Percentiles rank a stretch among this genome's conserved stretches.
phyloP scores from a whole-genome alignment of 805 yeast species.

The Peterozyma toletana region DNA sequence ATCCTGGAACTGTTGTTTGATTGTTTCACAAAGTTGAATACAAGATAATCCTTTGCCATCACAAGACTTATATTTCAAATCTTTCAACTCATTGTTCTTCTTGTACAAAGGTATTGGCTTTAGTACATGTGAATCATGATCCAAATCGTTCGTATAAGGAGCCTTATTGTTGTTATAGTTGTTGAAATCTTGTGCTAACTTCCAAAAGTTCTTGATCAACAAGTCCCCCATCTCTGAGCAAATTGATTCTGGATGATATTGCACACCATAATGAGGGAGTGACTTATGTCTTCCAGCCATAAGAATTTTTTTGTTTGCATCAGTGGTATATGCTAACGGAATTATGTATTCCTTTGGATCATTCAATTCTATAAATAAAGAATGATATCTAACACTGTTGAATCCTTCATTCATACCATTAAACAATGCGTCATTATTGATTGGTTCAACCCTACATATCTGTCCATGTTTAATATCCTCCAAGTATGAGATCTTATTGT shows the following conservation, averaged over 20 bases:
- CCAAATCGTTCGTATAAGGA: slow-evolving; percentile 1
- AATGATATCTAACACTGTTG: slow-evolving; percentile 83
- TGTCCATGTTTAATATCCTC: slow-evolving; percentile 79
- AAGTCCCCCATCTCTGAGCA: slow-evolving; percentile 65
- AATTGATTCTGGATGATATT: slow-evolving; percentile 94
- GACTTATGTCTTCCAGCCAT: slow-evolving; percentile 72
- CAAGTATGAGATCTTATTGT: slow-evolving; percentile 47
- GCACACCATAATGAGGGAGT: slow-evolving; percentile 85
- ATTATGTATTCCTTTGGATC: slow-evolving; percentile 23
- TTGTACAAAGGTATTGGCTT: slow-evolving; percentile 16
- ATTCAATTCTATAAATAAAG: slow-evolving; percentile 45
- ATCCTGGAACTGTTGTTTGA: slow-evolving; percentile 20
- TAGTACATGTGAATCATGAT: slow-evolving; percentile 16
- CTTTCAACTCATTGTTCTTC: background rate
- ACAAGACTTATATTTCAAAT: background rate
- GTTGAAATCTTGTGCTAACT: slow-evolving; percentile 31
- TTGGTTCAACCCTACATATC: slow-evolving; percentile 40
- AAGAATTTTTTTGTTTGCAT: slow-evolving; percentile 32
- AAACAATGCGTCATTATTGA: slow-evolving; percentile 29
- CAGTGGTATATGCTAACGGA: slow-evolving; percentile 58
- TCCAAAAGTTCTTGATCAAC: slow-evolving; percentile 59
- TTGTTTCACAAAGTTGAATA: slow-evolving; percentile 45
- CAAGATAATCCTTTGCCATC: slow-evolving; percentile 17
- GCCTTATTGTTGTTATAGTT: background rate
- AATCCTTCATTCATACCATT: slow-evolving; percentile 33